phyloP scores from a whole-genome alignment of 306 rosid genomes.

The Spatholobus suberectus region DNA sequence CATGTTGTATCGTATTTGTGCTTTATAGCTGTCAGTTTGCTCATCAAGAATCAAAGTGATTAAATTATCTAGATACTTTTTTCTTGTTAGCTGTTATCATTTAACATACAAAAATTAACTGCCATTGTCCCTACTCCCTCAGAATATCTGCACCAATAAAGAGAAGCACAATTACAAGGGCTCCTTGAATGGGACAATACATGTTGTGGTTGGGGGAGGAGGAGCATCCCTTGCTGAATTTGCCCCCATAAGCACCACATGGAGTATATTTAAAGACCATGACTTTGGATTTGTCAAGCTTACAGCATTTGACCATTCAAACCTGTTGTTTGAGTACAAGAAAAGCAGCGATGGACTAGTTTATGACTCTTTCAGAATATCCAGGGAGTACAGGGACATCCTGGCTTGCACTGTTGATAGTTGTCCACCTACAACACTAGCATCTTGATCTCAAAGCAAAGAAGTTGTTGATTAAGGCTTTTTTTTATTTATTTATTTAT shows the following conservation, averaged over 20 bases:
- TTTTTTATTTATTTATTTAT: not conserved
- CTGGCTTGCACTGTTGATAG: conserved; percentile 79
- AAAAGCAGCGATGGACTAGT: conserved; percentile 89
- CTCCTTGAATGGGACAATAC: conserved; percentile 86
- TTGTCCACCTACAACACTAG: conserved; percentile 69
- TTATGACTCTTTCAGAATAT: conserved; percentile 80
- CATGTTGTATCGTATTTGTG: not conserved
- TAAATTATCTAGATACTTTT: not conserved
- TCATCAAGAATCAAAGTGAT: conserved; percentile 5
- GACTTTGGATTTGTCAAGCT: conserved; percentile 91
- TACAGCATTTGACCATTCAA: conserved; percentile 87
- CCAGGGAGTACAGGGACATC: conserved; percentile 82
- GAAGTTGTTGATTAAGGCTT: not conserved
- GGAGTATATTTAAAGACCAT: conserved; percentile 81
- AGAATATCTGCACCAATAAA: conserved; percentile 82
- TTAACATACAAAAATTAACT: conserved; percentile 29
- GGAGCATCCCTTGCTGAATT: conserved; percentile 83
- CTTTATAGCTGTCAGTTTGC: conserved; percentile 16
- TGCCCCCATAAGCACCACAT: conserved; percentile 67
- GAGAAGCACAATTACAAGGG: conserved; percentile 78
- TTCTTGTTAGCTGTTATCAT: conserved; percentile 12
- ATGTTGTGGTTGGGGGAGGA: conserved; percentile 91
- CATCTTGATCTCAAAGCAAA: conserved; percentile 54
- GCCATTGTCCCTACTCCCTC: conserved; percentile 28
- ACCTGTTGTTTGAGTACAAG: conserved; percentile 91